A percentile compares a stretch with the other conserved stretches of the same genome.
Evolutionary conservation across 352 stramenopile genomes (phyloP).

Genomic region (Globisporangium megalacanthum): DNA sequence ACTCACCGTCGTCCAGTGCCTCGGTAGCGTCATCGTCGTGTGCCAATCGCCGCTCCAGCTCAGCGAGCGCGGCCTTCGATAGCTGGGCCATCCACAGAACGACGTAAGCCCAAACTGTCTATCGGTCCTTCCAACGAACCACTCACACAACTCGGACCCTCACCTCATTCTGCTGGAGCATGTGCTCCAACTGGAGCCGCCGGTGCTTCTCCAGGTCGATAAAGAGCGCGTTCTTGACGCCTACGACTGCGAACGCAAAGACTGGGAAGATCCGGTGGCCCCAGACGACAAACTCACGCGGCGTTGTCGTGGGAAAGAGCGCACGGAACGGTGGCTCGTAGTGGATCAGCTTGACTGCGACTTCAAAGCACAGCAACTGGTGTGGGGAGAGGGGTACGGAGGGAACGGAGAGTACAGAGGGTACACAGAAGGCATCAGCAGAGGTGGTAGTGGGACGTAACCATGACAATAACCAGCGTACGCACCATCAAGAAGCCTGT

Average conservation of each 20-base stretch:
- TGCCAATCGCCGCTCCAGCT: conserved; percentile 5
- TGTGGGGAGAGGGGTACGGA: too few species aligned
- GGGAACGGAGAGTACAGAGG: too few species aligned
- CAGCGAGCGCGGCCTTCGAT: conserved; percentile 2
- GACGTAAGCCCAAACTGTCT: too few species aligned
- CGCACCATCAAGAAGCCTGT: conserved; percentile 40
- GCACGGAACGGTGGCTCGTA: conserved; percentile 48
- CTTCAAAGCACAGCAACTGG: conserved; percentile 48
- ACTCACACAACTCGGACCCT: not conserved
- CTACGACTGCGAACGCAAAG: conserved; percentile 30
- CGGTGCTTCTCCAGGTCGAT: conserved; percentile 61
- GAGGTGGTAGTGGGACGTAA: too few species aligned
- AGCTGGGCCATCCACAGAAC: not conserved
- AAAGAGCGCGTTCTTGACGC: conserved; percentile 48
- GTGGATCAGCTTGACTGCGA: conserved; percentile 43
- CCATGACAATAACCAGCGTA: too few species aligned
- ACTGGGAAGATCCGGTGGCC: conserved; percentile 50
- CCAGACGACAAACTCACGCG: conserved; percentile 55
- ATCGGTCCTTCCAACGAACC: too few species aligned
- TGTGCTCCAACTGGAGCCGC: conserved; percentile 32
- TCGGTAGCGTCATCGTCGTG: not conserved
- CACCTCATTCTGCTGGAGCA: conserved; percentile 52
- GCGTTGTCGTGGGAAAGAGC: conserved; percentile 43
- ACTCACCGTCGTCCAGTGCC: not conserved
- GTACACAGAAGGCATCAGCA: not conserved